Evolutionary conservation across 2,329 filamentous ascomycete species (phyloP), one percentile per base, ranked within the genome.

Genomic region (Botrytis sinoallii): DNA sequence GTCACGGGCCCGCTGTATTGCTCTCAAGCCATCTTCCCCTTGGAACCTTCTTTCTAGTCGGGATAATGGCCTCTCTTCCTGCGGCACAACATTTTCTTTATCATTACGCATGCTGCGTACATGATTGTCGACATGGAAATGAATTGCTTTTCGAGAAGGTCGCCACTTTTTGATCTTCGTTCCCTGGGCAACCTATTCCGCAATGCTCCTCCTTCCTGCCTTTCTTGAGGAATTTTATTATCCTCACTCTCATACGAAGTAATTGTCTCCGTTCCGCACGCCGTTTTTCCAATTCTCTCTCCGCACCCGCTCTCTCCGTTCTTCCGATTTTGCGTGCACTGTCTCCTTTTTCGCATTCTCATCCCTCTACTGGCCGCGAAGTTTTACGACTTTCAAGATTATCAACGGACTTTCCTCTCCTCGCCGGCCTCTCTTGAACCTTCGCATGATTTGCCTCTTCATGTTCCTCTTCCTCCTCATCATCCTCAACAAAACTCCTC

Each of bases 1-100:
- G n/a, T 70, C 52, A 6, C 66, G 52, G 25, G 65, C 71, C 40
- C 66, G 64, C 66, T 73, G 65, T 48, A 73, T 64, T 18, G 65
- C 35, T 20, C 55, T 52, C 12, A 70, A 40, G 9, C 59, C 71
- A 32, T 73, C 71, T 40, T 70, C 35, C 7, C 57, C 46, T n/a
- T 70, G 66, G 20, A 40, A 70, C 25, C 71, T 70, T 35, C 44
- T 77, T 68, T 79, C 78, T 48, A 72, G 35, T 25, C 71, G 71
- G 5, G 71, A 72, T 10, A 72, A 32, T 8, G 71, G 70, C 10
- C 57, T 67, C 20, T 67, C 70, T 35, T 44, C 46, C 38, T 46
- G 61, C 18, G 70, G 71, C 40, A 22, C 20, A 22, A 38, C 16
- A 46, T 72, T 72, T 42, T 69, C 71, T 35, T 72, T 72, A 16